Conservation (phyloP, 805 yeast species). For the Ogataea ganodermae region DNA sequence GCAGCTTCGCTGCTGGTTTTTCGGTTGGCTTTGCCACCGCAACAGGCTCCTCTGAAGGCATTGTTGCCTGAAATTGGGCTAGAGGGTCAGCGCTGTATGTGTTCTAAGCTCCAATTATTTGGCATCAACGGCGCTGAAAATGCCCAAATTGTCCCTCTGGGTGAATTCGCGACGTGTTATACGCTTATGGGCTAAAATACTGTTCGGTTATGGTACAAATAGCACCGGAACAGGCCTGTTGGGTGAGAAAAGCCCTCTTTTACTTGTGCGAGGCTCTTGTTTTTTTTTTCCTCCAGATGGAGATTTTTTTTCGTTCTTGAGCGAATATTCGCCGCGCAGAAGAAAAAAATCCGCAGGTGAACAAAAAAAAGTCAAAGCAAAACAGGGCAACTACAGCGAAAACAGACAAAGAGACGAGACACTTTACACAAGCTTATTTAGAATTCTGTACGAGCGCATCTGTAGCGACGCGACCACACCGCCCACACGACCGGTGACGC, state of each 20-base stretch:
- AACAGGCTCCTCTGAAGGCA: slow-evolving; percentile 16
- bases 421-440: slow-evolving; percentile 12
- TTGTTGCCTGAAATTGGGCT: neutral
- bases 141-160: neutral
- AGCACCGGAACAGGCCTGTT: neutral
- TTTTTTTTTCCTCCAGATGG: neutral
- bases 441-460: slow-evolving; percentile 22
- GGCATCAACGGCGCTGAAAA: slow-evolving; percentile 6
- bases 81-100: neutral
- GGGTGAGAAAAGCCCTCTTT: neutral
- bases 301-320: too few species aligned
- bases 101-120: neutral
- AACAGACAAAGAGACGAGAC: neutral
- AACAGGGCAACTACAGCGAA: neutral
- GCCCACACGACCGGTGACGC: neutral
- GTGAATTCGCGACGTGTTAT: neutral
- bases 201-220: neutral
- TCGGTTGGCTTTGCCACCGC: slow-evolving; percentile 10
- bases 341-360: neutral
- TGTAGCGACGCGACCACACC: slow-evolving; percentile 14
- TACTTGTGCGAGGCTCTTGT: neutral
- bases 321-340: too few species aligned
- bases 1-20: neutral
- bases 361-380: neutral
- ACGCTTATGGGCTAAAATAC: neutral